Evolutionary conservation across 305 asterid species (phyloP).

Genomic region (Solanum chacoense): DNA sequence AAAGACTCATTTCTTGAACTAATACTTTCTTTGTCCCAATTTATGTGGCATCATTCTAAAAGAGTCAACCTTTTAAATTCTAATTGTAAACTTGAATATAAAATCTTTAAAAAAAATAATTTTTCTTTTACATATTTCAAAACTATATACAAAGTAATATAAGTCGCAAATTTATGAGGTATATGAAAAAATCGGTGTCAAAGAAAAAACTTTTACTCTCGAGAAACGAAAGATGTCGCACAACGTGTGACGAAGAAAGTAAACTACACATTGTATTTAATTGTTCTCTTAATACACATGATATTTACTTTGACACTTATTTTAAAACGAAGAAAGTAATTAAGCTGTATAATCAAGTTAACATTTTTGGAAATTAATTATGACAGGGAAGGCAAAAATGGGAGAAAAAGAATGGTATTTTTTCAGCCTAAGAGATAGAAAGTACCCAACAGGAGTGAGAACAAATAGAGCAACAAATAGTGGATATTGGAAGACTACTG

Average conservation of each 20-base stretch:
- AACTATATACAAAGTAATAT: neutral
- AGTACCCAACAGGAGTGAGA: slow-evolving; percentile 86
- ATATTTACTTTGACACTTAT: neutral
- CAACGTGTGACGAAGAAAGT: neutral
- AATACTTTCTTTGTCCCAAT: neutral
- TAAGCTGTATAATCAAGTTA: neutral
- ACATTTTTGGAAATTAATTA: neutral
- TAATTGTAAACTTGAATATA: neutral
- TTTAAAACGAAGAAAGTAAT: neutral
- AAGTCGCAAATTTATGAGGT: neutral
- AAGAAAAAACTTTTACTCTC: neutral
- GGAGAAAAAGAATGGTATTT: slow-evolving; percentile 95
- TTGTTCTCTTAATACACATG: neutral
- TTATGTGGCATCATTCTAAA: too few species aligned
- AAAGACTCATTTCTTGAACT: neutral
- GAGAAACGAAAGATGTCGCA: neutral
- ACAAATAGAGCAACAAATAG: slow-evolving; percentile 88
- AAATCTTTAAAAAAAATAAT: neutral
- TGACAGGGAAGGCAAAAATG: slow-evolving; percentile 71
- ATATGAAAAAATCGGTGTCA: neutral
- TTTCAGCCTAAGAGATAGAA: slow-evolving; percentile 87
- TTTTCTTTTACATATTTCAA: neutral
- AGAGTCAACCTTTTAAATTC: neutral
- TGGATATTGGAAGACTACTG: slow-evolving; percentile 93
- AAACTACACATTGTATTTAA: neutral